Percentiles rank a stretch among this genome's conserved stretches.
Evolutionary conservation across 2,329 filamentous ascomycete genomes (phyloP).

Genomic region (Botryotinia convoluta): DNA sequence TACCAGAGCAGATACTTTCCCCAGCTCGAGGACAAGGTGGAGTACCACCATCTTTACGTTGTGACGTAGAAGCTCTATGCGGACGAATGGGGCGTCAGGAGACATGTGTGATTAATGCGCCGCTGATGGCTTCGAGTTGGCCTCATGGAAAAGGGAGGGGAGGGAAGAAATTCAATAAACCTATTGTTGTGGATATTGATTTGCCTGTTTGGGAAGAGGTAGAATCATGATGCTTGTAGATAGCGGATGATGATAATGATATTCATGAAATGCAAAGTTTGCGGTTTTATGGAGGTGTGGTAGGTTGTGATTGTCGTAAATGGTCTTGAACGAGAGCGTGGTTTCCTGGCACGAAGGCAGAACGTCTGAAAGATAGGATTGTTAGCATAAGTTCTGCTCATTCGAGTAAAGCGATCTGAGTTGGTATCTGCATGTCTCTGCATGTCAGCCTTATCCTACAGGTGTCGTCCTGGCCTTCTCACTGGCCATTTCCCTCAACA

Average conservation of each 20-base stretch:
- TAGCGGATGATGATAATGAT: background rate
- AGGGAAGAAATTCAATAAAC: slow-evolving; percentile 69
- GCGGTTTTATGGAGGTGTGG: background rate
- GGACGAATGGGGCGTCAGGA: slow-evolving; percentile 47
- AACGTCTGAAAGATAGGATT: background rate
- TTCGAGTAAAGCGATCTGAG: background rate
- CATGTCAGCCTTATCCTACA: background rate
- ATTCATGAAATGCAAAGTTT: background rate
- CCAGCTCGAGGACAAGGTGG: slow-evolving; percentile 42
- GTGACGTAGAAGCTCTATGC: slow-evolving; percentile 43
- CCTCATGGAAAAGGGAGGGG: slow-evolving; percentile 52
- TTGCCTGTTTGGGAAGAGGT: slow-evolving; percentile 54
- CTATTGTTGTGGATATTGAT: slow-evolving; percentile 80
- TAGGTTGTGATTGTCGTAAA: background rate
- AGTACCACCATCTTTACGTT: slow-evolving; percentile 42
- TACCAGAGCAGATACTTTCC: slow-evolving; percentile 24
- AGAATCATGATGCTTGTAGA: background rate
- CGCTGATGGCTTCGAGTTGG: slow-evolving; percentile 67
- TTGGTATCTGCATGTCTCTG: no score
- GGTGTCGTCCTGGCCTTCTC: background rate
- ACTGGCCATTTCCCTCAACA: background rate
- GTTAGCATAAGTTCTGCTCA: background rate
- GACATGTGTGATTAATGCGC: slow-evolving; percentile 78
- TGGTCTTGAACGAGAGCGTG: background rate
- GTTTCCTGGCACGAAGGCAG: background rate